These are phyloP conservation scores for Phaseolus coccineus DNA, from an alignment of 331 rosid genomes.

Conservation along the genomic window DNA sequence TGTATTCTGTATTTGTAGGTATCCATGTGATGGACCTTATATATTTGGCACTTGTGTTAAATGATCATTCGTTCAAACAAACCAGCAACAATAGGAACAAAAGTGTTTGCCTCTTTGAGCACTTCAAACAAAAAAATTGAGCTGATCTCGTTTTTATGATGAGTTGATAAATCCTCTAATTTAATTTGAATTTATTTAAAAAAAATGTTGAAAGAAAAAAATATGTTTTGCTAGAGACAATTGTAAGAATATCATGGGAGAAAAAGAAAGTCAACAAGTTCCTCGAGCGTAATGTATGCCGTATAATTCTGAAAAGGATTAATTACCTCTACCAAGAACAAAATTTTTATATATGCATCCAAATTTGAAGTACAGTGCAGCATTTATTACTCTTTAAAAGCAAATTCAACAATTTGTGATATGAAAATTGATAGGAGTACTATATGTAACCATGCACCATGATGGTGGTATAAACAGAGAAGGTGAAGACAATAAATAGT, in stretches of 20 bases:
- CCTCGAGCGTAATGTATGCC: slow-evolving; percentile 55
- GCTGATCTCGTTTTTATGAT: not conserved
- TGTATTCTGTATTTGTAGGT: not conserved
- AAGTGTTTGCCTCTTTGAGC: no score
- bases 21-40: not conserved
- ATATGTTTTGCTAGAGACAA: not conserved
- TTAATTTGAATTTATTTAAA: no score
- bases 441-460: not conserved
- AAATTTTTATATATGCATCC: slow-evolving; percentile 28
- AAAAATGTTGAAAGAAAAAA: not conserved
- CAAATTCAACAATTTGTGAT: not conserved
- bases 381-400: slow-evolving; percentile 4
- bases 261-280: slow-evolving; percentile 47
- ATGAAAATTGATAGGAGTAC: not conserved
- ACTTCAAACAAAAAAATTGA: not conserved
- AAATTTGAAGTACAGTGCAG: slow-evolving; percentile 28
- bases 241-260: not conserved
- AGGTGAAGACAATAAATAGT: not conserved
- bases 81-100: no score
- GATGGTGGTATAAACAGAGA: not conserved
- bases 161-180: not conserved
- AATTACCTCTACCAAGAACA: slow-evolving; percentile 37
- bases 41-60: no score
- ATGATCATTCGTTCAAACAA: no score
- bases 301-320: slow-evolving; percentile 44